phyloP scores from a whole-genome alignment of 345 rosid genomes.

The Capsella bursapastoris region DNA sequence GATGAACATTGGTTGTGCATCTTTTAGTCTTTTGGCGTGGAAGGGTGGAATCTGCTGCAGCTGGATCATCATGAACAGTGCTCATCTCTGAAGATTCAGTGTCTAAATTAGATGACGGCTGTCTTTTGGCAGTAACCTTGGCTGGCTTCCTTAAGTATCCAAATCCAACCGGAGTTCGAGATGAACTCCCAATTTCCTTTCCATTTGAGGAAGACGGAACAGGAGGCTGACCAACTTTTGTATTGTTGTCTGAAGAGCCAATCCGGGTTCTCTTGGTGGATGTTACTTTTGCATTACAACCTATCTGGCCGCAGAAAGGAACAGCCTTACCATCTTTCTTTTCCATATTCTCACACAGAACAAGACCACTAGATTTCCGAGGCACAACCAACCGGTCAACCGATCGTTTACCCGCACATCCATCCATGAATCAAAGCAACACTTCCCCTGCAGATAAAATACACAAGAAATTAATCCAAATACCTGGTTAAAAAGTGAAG shows the following conservation, averaged over 20 bases:
- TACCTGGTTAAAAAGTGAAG: slow-evolving; percentile 11
- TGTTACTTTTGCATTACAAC: slow-evolving; percentile 65
- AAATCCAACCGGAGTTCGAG: slow-evolving; percentile 44
- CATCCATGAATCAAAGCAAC: slow-evolving; percentile 62
- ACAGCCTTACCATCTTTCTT: slow-evolving; percentile 59
- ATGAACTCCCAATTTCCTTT: slow-evolving; percentile 84
- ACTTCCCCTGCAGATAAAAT: slow-evolving; percentile 20
- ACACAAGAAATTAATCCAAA: not conserved
- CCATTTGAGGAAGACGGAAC: slow-evolving; percentile 50
- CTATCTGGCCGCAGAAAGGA: slow-evolving; percentile 67
- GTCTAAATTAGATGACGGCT: slow-evolving; percentile 51
- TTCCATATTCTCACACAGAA: slow-evolving; percentile 61
- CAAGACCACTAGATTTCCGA: slow-evolving; percentile 58
- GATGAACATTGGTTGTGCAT: slow-evolving; percentile 24
- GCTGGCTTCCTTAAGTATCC: slow-evolving; percentile 49
- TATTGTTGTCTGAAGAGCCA: slow-evolving; percentile 55
- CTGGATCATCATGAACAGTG: slow-evolving; percentile 54
- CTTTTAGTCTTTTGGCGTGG: slow-evolving; percentile 32
- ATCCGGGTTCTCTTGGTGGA: slow-evolving; percentile 52
- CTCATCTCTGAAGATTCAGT: slow-evolving; percentile 69
- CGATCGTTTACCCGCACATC: slow-evolving; percentile 63
- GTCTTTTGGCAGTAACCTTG: slow-evolving; percentile 42
- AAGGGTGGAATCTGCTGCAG: slow-evolving; percentile 12
- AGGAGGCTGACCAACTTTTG: slow-evolving; percentile 26
- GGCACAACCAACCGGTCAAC: slow-evolving; percentile 44